Base-by-base conservation (phyloP, 192 early-diverging fungal species). In the Coemansia sp. region DNA sequence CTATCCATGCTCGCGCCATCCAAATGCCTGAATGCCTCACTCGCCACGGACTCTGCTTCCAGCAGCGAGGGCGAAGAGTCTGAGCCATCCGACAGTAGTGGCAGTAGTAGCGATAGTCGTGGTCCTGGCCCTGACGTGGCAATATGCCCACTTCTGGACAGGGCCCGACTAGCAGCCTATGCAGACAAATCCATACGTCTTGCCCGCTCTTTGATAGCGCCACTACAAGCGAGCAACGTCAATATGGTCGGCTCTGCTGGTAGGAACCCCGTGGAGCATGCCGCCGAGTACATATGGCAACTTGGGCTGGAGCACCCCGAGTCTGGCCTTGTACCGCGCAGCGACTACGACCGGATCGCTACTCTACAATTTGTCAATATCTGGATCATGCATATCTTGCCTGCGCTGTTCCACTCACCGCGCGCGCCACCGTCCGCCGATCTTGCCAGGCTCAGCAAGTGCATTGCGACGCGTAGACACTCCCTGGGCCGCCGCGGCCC, bases 391-490 rank as follows among this genome's bases (percentile, higher is more conserved):
- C 35, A 52, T 30, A 33, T 73, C 18, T 15, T 67, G 60, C 64
- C 71, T 16, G 56, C 58, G n/a, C 53, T 59, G n/a, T 8, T 55
- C 20, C 35, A 16, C n/a, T 59, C 57, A 8, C 34, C 33, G 11
- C 48, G 9, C 49, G 16, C 36, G 14, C 26, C 49, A 4, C 33
- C 57, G 2, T 24, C 20, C 38, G 11, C 34, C 34, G 71, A 59
- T 16, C 60, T 73, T 52, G 71, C 65, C 16, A 67, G 38, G 34
- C 59, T 73, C 60, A 67, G 44, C 71, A 63, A 39, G 24, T 67
- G 60, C 39, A 66, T 73, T 60, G 34, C 30, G 41, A 30, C 30
- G 36, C 65, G 64, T 38, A 57, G 65, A 5, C 49, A 49, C 53
- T 18, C 44, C 24, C 43, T 57, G 33, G 66, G 65, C 48, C 58